These are phyloP conservation scores for Tubosaeta sp. DNA, from an alignment of 768 basidiomycete genomes.

Conservation along the genomic window DNA sequence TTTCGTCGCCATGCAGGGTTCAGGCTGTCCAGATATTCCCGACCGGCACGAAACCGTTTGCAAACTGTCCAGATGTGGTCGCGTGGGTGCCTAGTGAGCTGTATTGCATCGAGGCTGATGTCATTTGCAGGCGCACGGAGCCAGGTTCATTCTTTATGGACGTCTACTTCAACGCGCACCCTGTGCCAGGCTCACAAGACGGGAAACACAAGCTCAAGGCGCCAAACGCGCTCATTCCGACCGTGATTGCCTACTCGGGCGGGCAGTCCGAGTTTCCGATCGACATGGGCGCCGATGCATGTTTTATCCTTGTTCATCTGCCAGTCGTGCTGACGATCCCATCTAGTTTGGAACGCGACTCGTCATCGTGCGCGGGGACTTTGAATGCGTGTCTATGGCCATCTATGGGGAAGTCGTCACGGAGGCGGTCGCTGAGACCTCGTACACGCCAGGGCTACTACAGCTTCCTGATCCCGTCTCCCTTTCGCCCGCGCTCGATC, in stretches of 20 bases:
- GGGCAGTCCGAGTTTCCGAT: slow-evolving; percentile 62
- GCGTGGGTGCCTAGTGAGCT: slow-evolving; percentile 43
- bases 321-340: slow-evolving; percentile 1
- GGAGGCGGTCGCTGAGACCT: slow-evolving; percentile 35
- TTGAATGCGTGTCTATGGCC: slow-evolving; percentile 51
- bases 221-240: slow-evolving; percentile 69
- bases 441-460: slow-evolving; percentile 42
- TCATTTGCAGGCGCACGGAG: slow-evolving; percentile 52
- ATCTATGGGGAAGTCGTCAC: slow-evolving; percentile 52
- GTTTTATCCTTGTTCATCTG: slow-evolving; percentile 15
- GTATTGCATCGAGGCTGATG: not conserved
- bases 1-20: slow-evolving; percentile 63
- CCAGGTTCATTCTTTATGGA: slow-evolving; percentile 72
- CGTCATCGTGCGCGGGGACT: slow-evolving; percentile 77
- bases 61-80: slow-evolving; percentile 52
- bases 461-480: slow-evolving; percentile 33
- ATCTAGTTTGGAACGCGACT: slow-evolving; percentile 67
- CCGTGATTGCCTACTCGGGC: slow-evolving; percentile 67
- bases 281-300: slow-evolving; percentile 66
- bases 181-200: slow-evolving; percentile 39
- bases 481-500: slow-evolving; percentile 53
- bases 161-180: slow-evolving; percentile 70
- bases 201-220: slow-evolving; percentile 57
- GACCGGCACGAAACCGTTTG: slow-evolving; percentile 59
- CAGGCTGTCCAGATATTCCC: slow-evolving; percentile 67